A percentile compares a stretch with the other conserved stretches of the same genome.
Conservation (phyloP, 306 rosid species). For the Pterocarpus macrocarpus region DNA sequence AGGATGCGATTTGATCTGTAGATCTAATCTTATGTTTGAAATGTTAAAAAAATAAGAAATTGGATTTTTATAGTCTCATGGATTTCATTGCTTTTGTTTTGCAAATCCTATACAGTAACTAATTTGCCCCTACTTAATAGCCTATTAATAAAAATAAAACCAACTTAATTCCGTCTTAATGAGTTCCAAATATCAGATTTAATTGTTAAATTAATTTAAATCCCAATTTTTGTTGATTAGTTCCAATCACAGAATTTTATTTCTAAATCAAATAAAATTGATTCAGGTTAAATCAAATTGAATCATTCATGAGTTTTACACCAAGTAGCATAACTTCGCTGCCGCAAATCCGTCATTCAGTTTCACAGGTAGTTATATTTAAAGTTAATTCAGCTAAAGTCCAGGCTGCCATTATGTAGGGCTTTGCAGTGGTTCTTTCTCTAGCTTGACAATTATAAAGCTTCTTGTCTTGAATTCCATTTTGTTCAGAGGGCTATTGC, state of each 20-base stretch:
- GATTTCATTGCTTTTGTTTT: neutral
- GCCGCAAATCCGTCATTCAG: constrained; percentile 3
- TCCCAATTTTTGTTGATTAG: neutral
- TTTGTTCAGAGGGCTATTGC: constrained; percentile 39
- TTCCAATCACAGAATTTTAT: neutral
- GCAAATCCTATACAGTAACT: neutral
- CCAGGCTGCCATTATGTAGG: neutral
- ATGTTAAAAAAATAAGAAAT: neutral
- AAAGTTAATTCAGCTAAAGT: neutral
- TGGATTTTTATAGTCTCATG: neutral
- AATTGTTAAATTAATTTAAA: neutral
- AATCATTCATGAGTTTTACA: neutral
- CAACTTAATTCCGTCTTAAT: neutral
- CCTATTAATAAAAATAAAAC: neutral
- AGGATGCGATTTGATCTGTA: neutral
- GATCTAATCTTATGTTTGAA: neutral
- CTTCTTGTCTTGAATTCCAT: constrained; percentile 30
- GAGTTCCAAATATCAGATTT: neutral
- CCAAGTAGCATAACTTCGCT: neutral
- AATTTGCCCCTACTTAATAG: neutral
- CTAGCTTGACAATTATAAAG: neutral
- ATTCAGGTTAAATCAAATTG: neutral
- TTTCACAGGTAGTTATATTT: neutral
- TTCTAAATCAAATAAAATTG: too few relatives aligned
- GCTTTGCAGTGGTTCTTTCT: neutral